Base-by-base conservation (phyloP, 2,329 filamentous ascomycete genomes). In the Clarireedia homoeocarpa region DNA sequence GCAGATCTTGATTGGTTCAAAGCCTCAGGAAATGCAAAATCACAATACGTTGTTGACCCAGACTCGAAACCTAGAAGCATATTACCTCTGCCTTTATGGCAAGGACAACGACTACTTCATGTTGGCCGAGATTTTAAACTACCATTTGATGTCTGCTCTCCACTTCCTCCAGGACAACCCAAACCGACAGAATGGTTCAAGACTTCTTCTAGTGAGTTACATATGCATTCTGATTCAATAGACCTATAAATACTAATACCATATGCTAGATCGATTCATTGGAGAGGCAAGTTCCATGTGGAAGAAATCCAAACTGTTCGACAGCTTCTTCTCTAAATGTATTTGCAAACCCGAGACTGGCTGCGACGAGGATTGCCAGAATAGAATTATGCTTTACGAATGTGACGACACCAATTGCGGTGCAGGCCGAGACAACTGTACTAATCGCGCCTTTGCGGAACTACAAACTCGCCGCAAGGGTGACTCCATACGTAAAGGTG, bases 331-430 rank as follows among this genome's bases (percentile, higher is more conserved):
- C 56, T 88, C 85, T 58, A 85, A 83, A 68, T 95, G 91, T 68
- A 84, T 90, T 57, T 95, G 91, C 73, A 83, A 75, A 44, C 76
- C 81, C 6, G 88, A 91, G 53, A 83, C 86, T 53, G 91, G 90
- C 38, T 97, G 94, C 66, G 88, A 84, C 61, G 90, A 96, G 61
- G 81, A 88, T 65, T 99, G 94, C 72, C 88, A 96, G 68, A 99
- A 99, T 71, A 81, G 91, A 60, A 91, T 91, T 71, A 97, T 97
- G 91, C 84, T 95, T 55, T 97, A 96, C 71, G 94, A 99, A 73
- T 99, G 94, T 70, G 90, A 97, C 70, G 81, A 86, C 48, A 85
- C 80, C 56, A 99, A 96, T 70, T 99, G 94, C 75, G 88, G 85
- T 57, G 75, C 92, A 15, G 86, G 87, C 42, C 77, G 81, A n/a